A percentile compares a stretch with the other conserved stretches of the same genome.
Conservation (phyloP, 257 asterid genomes). For the Cordia subcordata region DNA sequence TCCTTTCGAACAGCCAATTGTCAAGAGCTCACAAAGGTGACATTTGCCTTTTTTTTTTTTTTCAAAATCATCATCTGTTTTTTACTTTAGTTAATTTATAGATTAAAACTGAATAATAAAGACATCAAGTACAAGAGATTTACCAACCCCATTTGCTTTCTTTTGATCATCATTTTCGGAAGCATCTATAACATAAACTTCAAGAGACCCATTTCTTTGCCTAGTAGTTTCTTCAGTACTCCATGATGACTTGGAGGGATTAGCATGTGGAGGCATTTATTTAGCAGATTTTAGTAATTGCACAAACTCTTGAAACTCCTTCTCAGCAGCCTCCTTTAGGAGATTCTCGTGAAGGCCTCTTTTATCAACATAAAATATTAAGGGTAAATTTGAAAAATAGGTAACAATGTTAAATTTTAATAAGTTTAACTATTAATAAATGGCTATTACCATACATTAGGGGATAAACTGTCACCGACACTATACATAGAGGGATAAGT, state of each 20-base stretch:
- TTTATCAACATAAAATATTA: too few species aligned
- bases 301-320: conserved; percentile 69
- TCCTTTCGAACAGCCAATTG: too few species aligned
- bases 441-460: too few species aligned
- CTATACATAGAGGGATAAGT: too few species aligned
- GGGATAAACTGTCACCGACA: too few species aligned
- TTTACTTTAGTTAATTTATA: background rate
- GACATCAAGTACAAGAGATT: conserved; percentile 14
- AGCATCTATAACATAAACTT: conserved; percentile 75
- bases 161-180: conserved; percentile 64
- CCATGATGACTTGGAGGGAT: conserved; percentile 76
- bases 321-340: conserved; percentile 72
- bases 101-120: background rate
- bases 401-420: too few species aligned
- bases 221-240: conserved; percentile 45
- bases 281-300: conserved; percentile 60
- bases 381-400: too few species aligned
- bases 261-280: conserved; percentile 52
- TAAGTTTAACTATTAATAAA: too few species aligned
- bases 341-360: too few species aligned
- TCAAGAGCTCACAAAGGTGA: too few species aligned
- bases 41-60: too few species aligned
- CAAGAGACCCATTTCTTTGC: conserved; percentile 57
- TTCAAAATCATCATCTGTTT: too few species aligned
- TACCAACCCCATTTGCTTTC: conserved; percentile 80